These are phyloP conservation scores for Vitis labrusca DNA, from an alignment of 164 flowering plant species.

Conservation along the genomic window DNA sequence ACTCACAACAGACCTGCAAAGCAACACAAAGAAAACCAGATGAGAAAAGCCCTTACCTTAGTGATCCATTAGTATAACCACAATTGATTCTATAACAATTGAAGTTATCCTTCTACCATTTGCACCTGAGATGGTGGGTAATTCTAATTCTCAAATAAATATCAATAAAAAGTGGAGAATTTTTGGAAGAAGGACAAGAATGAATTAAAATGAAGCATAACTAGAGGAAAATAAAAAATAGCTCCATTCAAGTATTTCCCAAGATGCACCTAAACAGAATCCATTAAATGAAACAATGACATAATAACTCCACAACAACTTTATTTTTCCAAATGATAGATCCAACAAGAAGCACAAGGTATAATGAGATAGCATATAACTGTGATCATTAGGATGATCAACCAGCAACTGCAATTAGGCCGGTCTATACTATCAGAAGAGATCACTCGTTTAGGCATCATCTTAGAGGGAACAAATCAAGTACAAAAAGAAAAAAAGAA, in stretches of 20 bases:
- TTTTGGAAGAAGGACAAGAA: not conserved
- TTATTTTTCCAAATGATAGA: too few species aligned
- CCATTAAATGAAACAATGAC: not conserved
- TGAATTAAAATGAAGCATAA: not conserved
- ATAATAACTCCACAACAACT: not conserved
- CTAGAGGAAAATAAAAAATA: not conserved
- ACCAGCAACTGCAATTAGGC: too few species aligned
- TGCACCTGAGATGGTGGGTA: slow-evolving; percentile 44
- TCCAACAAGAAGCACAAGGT: too few species aligned
- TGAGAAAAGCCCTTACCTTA: slow-evolving; percentile 37
- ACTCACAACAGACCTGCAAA: not conserved
- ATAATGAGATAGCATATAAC: too few species aligned
- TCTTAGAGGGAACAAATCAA: too few species aligned
- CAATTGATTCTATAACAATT: slow-evolving; percentile 60
- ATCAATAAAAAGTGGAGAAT: not conserved
- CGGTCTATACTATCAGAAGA: too few species aligned
- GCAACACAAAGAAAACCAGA: not conserved
- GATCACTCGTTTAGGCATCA: too few species aligned
- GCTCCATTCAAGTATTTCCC: slow-evolving; percentile 7
- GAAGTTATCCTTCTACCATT: slow-evolving; percentile 50
- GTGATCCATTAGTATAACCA: slow-evolving; percentile 55
- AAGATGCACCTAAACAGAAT: slow-evolving; percentile 52
- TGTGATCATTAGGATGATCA: too few species aligned
- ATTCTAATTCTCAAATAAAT: not conserved
- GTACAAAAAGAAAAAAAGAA: too few species aligned